A percentile compares a stretch with the other conserved stretches of the same genome.
Conservation (phyloP, 2,329 filamentous ascomycete species). For the Fusarium secorum region DNA sequence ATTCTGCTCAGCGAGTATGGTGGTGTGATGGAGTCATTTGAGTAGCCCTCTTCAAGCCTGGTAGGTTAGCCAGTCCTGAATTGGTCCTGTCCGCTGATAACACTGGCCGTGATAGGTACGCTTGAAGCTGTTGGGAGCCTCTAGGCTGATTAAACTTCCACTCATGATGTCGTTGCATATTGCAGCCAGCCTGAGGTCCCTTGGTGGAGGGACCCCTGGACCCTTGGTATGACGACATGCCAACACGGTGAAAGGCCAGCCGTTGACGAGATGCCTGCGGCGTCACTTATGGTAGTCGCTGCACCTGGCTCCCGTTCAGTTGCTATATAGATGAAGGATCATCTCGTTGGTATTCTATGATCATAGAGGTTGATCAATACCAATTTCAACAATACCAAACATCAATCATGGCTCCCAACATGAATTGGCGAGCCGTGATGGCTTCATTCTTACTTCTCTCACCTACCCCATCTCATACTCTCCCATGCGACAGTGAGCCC, state of each 20-base stretch:
- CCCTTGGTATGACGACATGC: constrained; percentile 9
- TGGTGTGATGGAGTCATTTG: background rate
- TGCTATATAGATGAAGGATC: constrained; percentile 18
- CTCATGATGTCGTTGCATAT: background rate
- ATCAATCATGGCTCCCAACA: constrained; percentile 13
- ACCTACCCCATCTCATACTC: background rate
- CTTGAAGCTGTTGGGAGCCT: background rate
- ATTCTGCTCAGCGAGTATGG: background rate
- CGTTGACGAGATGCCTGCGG: background rate
- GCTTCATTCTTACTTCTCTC: background rate
- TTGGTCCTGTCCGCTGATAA: background rate
- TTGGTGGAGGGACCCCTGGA: background rate
- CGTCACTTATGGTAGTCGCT: too few species aligned
- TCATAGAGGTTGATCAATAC: constrained; percentile 12
- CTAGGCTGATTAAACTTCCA: background rate
- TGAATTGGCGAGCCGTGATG: constrained; percentile 17
- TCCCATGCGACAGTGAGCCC: background rate
- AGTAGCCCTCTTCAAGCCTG: background rate
- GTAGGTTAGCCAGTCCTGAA: background rate
- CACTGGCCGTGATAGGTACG: background rate
- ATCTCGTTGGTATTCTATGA: background rate
- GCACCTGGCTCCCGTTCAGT: background rate
- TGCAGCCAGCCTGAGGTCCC: background rate
- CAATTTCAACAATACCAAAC: background rate
- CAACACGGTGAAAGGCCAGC: background rate